Base-by-base conservation (phyloP, 148 eudicot genomes). In the Rhododendron vialii region DNA sequence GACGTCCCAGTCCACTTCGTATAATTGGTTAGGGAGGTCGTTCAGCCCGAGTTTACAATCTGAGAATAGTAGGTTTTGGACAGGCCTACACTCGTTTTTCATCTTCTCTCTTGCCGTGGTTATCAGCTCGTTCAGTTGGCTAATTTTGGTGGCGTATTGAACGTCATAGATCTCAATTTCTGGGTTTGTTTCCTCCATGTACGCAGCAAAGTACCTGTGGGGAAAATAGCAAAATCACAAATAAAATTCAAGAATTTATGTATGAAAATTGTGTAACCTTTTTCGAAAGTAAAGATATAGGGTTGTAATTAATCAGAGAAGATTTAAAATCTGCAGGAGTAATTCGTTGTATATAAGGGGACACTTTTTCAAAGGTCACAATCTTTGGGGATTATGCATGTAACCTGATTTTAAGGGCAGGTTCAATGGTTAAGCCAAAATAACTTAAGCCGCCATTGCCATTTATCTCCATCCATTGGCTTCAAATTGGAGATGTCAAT, bases 151-250 rank as follows among this genome's bases (percentile, higher is more conserved):
- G 4, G 95, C 83, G 92, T 93, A 95, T 61, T 95, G 96, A 1
- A 95, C 95, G 63, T 95, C 98, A 61, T 93, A 95, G 7, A 90
- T 92, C 69, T 95, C 96, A 24, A 95, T 90, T 59, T 94, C 98
- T 0, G 98, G 96, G 87, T 92, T 88, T 78, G 89, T 89, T 84
- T 95, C 98, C 73, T 95, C 98, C 57, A 92, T 85, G 83, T 95
- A 90, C 5, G 96, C 96, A 1, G 98, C 98, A 65, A 92, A 95
- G 75, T 95, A 95, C 82, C 98, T 77, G 87, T 3, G 36, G 75
- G 38, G 18, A 69, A 28, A 28, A 28, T 28, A 28, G 75, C 6
- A 69, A 69, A 30, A 30, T 12, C 36, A 28, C 26, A 6, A 7
- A 22, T 20, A 61, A 22, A 1, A 61, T 24, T 61, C 67, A 2